A percentile compares a stretch with the other conserved stretches of the same genome.
Conservation (phyloP, 2,329 filamentous ascomycete species). For the Ophidiomyces ophidiicola region DNA sequence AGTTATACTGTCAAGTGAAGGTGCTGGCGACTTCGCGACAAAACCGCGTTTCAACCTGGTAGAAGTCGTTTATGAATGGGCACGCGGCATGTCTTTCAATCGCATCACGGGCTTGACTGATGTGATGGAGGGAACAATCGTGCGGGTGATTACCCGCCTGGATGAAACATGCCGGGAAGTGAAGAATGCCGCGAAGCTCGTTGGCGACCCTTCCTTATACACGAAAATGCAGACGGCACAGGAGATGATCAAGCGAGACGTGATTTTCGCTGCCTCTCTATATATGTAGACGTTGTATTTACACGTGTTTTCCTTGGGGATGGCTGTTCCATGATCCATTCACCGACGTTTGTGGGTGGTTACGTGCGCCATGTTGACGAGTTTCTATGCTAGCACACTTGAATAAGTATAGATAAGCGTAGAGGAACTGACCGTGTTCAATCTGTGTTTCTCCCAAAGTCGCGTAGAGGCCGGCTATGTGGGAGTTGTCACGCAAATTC, state of each 20-base stretch:
- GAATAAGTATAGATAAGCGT: not conserved
- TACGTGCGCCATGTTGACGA: no score
- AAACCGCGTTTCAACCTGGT: slow-evolving; percentile 83
- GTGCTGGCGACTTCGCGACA: slow-evolving; percentile 82
- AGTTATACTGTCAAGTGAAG: slow-evolving; percentile 79
- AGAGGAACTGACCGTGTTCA: no score
- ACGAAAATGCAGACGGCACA: slow-evolving; percentile 95
- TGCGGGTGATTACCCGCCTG: slow-evolving; percentile 80
- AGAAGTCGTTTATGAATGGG: slow-evolving; percentile 98
- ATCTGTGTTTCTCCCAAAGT: no score
- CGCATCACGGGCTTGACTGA: slow-evolving; percentile 94
- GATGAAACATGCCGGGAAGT: slow-evolving; percentile 96
- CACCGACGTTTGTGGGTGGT: slow-evolving; percentile 2
- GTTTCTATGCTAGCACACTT: not conserved
- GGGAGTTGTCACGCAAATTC: no score
- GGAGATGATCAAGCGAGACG: slow-evolving; percentile 94
- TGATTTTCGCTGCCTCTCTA: slow-evolving; percentile 75
- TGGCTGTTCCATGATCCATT: slow-evolving; percentile 1
- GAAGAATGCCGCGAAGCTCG: slow-evolving; percentile 89
- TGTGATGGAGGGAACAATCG: slow-evolving; percentile 93
- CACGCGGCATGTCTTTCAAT: slow-evolving; percentile 93
- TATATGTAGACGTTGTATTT: slow-evolving; percentile 53
- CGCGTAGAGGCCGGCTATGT: no score
- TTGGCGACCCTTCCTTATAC: slow-evolving; percentile 86
- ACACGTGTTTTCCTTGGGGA: not conserved